phyloP scores from a whole-genome alignment of 2,329 filamentous ascomycete species.

The Penicillium sp. region DNA sequence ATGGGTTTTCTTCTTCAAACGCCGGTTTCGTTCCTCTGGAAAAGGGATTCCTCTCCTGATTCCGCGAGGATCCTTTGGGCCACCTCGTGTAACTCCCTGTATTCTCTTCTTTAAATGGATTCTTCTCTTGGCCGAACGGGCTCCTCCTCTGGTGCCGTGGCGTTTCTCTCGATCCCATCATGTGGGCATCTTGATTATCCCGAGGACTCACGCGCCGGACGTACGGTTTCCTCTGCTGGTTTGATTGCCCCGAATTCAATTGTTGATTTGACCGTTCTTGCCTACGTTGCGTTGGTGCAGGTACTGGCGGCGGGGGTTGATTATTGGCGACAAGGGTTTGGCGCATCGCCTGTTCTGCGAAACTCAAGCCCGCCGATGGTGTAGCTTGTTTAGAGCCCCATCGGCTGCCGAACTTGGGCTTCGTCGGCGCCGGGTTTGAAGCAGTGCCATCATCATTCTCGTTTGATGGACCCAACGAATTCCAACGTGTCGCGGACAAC shows the following conservation, averaged over 20 bases:
- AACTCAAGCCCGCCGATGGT: slow-evolving; percentile 23
- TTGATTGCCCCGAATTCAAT: background rate
- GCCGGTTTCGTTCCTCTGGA: background rate
- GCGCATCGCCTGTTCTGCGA: slow-evolving; percentile 28
- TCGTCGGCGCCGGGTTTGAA: slow-evolving; percentile 6
- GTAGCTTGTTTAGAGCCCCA: slow-evolving; percentile 17
- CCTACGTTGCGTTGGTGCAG: background rate
- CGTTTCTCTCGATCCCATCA: background rate
- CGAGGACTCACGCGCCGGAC: background rate
- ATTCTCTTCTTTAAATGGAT: background rate
- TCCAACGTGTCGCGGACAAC: slow-evolving; percentile 21
- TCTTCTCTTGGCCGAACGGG: background rate
- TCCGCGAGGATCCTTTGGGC: background rate
- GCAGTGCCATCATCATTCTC: slow-evolving; percentile 17
- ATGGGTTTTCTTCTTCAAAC: background rate
- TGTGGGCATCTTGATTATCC: background rate
- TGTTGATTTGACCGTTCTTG: background rate
- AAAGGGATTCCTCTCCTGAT: background rate
- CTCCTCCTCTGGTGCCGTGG: background rate
- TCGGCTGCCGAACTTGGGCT: slow-evolving; percentile 26
- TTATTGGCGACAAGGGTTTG: slow-evolving; percentile 20
- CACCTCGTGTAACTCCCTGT: background rate
- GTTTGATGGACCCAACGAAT: slow-evolving; percentile 22
- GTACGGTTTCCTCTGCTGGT: background rate
- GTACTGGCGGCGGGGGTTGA: slow-evolving; percentile 7